These are phyloP conservation scores for Fragaria vesca DNA, from an alignment of 306 rosid species.

Conservation along the genomic window DNA sequence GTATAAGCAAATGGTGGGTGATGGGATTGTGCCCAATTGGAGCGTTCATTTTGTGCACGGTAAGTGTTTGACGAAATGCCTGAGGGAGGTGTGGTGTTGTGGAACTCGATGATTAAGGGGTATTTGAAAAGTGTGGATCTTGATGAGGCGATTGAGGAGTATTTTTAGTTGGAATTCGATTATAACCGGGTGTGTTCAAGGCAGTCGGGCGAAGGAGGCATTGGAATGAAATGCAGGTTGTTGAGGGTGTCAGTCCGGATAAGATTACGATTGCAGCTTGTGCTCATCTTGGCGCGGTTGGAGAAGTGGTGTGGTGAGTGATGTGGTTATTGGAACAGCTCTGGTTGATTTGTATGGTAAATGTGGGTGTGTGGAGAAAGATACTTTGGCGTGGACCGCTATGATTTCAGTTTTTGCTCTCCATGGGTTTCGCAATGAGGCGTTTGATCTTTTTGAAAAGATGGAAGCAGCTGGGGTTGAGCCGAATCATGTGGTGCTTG, in stretches of 20 bases:
- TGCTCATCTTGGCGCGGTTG: constrained; percentile 62
- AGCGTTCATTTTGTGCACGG: constrained; percentile 25
- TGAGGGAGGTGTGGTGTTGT: constrained; percentile 54
- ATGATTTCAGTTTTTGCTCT: constrained; percentile 74
- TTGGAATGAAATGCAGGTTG: constrained; percentile 67
- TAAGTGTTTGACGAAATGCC: constrained; percentile 71
- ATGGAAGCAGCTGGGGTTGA: constrained; percentile 58
- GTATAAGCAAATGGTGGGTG: constrained; percentile 56
- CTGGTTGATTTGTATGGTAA: constrained; percentile 82
- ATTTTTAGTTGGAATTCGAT: constrained; percentile 75
- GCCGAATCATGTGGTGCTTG: constrained; percentile 80
- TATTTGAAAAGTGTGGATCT: constrained; percentile 54
- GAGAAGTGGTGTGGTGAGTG: constrained; percentile 51
- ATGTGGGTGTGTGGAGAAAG: constrained; percentile 61
- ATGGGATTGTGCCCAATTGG: constrained; percentile 46
- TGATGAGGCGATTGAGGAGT: constrained; percentile 51
- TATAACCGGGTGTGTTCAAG: constrained; percentile 74
- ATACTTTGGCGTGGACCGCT: constrained; percentile 63
- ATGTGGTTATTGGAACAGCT: constrained; percentile 75
- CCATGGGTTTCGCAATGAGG: constrained; percentile 57
- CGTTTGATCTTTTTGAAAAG: constrained; percentile 55
- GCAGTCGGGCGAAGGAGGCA: constrained; percentile 62
- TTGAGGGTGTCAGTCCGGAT: constrained; percentile 51
- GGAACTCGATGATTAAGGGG: constrained; percentile 75
- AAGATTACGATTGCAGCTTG: constrained; percentile 81